Evolutionary conservation across 805 yeast species (phyloP), one percentile per base, ranked within the genome.

Genomic region (Candida pini): DNA sequence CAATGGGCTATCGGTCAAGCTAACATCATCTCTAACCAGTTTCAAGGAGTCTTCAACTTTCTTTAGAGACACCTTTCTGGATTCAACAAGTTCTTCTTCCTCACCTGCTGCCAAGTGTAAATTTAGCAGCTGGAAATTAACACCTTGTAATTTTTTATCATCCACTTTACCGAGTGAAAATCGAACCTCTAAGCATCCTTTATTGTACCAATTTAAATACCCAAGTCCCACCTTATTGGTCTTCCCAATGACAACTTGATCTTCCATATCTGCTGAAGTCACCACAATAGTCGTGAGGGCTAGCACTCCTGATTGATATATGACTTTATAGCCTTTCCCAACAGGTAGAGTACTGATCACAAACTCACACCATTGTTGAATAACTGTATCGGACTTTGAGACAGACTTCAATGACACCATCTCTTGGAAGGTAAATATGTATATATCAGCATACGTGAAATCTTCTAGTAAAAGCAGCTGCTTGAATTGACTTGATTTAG

Each of bases 171-270:
- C 75, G 17, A 72, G 40, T 9, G 41, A 53, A 40, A 77, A 64
- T 18, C 58, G 56, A 16, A 73, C 55, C 13, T 66, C 53, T 10
- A 73, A 71, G 4, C 79, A 77, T 3, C 83, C 83, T 46, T 76
- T 76, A 53, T 76, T 76, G 13, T 80, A 81, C 73, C 79, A 76
- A 17, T 75, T 68, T 33, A 76, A 48, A 26, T 75, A 64, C 0
- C 82, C 82, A 0, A 81, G 68, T 0, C 82, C 81, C 6, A 77
- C 59, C 0, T 77, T 63, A 3, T 62, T 54, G 4, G 62, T 58
- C 14, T 54, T 52, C 5, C 73, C 35, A 14, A 58, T 44, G 2
- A 65, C 53, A n/a, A 76, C 55, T 40, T 72, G 69, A 2, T 51
- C 41, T 5, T 45, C 49, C 3, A 70, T 31, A 4, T 53, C 49